These are phyloP conservation scores for Phalaenopsis equestris DNA, from an alignment of 106 monocot species.

Conservation along the genomic window DNA sequence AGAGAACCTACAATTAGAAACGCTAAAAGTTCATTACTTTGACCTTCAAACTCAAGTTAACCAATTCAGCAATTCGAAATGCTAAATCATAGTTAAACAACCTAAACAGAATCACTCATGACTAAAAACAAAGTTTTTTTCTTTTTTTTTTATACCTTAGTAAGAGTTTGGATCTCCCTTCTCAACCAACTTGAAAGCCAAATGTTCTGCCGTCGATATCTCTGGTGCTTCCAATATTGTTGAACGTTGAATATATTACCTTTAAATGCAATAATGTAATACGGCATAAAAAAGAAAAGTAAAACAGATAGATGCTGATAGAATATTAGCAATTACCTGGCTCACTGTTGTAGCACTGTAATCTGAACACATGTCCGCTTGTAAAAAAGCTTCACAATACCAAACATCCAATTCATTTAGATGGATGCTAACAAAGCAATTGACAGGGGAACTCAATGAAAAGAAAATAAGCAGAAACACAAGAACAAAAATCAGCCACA, in stretches of 20 bases:
- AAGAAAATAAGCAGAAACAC: not conserved
- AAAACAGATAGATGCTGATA: not conserved
- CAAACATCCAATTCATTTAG: not conserved
- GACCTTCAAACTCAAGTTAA: no score
- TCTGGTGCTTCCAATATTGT: conserved; percentile 46
- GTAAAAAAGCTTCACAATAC: conserved; percentile 36
- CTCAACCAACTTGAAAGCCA: conserved; percentile 64
- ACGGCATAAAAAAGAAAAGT: not conserved
- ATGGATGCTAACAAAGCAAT: not conserved
- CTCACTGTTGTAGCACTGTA: conserved; percentile 23
- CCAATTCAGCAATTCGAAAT: no score
- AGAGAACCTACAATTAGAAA: no score
- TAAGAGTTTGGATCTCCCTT: conserved; percentile 68
- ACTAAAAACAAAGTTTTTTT: no score
- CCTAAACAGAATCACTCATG: no score
- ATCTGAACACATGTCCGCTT: conserved; percentile 35
- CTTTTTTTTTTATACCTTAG: conserved; percentile 18
- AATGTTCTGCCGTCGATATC: conserved; percentile 42
- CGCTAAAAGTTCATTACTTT: no score
- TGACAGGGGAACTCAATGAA: not conserved
- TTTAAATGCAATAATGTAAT: conserved; percentile 13
- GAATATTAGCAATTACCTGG: conserved; percentile 18
- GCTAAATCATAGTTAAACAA: no score
- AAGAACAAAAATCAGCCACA: not conserved
- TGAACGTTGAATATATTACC: conserved; percentile 24